Evolutionary conservation across 768 basidiomycete genomes (phyloP).

Genomic region (Amanita molliuscula): DNA sequence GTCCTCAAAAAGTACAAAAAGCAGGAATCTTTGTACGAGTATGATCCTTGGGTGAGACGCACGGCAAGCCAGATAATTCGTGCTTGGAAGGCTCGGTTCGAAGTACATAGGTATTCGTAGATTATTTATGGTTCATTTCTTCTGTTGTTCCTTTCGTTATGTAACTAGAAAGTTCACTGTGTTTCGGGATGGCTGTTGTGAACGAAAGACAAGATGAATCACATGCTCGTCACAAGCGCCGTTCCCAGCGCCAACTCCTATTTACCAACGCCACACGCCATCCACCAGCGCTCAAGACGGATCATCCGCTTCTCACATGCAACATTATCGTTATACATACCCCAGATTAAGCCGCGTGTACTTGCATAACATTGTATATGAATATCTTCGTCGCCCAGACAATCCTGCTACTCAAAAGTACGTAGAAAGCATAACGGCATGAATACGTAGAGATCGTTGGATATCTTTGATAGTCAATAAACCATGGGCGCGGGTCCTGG

Average conservation of each 20-base stretch:
- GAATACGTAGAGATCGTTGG: not conserved
- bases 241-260: no score
- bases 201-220: no score
- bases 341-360: conserved; percentile 3
- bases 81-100: not conserved
- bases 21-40: not conserved
- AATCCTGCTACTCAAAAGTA: not conserved
- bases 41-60: conserved; percentile 6
- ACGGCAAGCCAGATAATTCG: conserved; percentile 1
- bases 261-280: no score
- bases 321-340: no score
- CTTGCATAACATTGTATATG: not conserved
- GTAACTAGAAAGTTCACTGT: not conserved
- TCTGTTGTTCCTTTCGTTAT: not conserved
- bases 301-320: no score
- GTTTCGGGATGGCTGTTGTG: not conserved
- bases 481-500: not conserved
- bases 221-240: no score
- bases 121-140: not conserved
- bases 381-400: not conserved
- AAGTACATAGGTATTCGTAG: not conserved
- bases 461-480: not conserved
- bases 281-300: no score
- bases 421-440: not conserved
- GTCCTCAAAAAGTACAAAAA: conserved; percentile 8